Base-by-base conservation (phyloP, 2,329 filamentous ascomycete genomes). In the Fusarium torulosum region DNA sequence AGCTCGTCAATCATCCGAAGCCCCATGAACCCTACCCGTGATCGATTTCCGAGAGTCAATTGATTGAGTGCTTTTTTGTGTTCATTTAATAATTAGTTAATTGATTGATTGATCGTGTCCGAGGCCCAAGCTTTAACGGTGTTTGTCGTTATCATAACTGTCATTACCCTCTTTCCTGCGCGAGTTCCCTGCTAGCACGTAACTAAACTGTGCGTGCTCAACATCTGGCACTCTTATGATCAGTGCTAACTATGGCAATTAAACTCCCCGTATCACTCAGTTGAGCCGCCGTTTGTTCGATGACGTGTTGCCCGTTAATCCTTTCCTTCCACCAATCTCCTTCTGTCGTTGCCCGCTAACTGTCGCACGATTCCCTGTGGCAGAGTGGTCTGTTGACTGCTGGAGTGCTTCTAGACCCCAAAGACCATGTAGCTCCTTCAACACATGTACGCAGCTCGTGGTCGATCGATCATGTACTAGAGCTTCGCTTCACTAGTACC, bases 401-500 rank as follows among this genome's bases (percentile, higher is more conserved):
- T 21, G 23, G 17, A 44, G 49, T 82, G 76, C n/a, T 71, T 63
- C 2, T 82, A 83, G 25, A 84, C 33, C 15, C 7, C 9, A n/a
- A n/a, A 35, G 15, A 35, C 33, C 15, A 9, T 25, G 25, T 25
- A 25, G 25, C 25, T 25, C 25, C 9, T 25, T 25, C 25, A 25
- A 7, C 25, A 23, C 21, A 23, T 23, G 21, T 23, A 6, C 21
- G 21, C 31, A 14, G 31, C 15, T 66, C 58, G 60, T 70, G 19
- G 57, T 52, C 7, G 60, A 57, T 41, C 46, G 47, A 35, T 42
- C 25, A 31, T 20, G 47, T 59, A 33, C 41, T 33, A 20, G 33
- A 17, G 15, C 15, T 25, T 23, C 25, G 13, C 13, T 31, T 19
- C 25, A 21, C 33, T 29, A 14, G 45, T 53, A 41, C 55, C 21